phyloP scores from a whole-genome alignment of 208 protist species.

The Acanthamoeba triangularis region DNA sequence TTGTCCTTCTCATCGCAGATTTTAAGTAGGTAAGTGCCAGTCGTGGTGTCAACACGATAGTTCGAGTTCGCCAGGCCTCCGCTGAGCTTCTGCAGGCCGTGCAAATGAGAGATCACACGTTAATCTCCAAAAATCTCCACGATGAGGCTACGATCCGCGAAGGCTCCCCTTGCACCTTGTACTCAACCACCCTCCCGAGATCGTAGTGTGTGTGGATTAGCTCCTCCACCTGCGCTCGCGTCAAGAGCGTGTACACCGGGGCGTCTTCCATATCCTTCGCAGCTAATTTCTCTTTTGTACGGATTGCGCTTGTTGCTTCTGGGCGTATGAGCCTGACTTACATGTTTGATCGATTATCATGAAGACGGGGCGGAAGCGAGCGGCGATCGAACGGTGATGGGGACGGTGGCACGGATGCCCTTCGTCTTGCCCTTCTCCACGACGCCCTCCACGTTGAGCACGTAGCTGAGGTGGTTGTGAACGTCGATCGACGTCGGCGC shows the following conservation, averaged over 20 bases:
- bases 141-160: background rate
- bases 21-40: background rate
- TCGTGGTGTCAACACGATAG: constrained; percentile 14
- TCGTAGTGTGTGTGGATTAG: background rate
- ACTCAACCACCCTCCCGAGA: background rate
- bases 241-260: constrained; percentile 10
- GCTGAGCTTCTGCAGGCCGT: background rate
- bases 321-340: too few species aligned
- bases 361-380: too few species aligned
- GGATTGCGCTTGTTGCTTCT: too few species aligned
- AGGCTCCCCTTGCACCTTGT: background rate
- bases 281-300: background rate
- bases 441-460: background rate
- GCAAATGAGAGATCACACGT: too few species aligned
- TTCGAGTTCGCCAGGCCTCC: constrained; percentile 58
- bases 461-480: background rate
- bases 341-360: too few species aligned
- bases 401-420: background rate
- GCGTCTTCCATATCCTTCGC: background rate
- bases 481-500: background rate
- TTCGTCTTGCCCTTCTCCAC: background rate
- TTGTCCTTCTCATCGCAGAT: constrained; percentile 62
- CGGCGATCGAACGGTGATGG: background rate
- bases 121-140: background rate
- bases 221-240: background rate